Evolutionary conservation across 345 rosid species (phyloP), one percentile per base, ranked within the genome.

Genomic region (Cardamine chenopodiifolia): DNA sequence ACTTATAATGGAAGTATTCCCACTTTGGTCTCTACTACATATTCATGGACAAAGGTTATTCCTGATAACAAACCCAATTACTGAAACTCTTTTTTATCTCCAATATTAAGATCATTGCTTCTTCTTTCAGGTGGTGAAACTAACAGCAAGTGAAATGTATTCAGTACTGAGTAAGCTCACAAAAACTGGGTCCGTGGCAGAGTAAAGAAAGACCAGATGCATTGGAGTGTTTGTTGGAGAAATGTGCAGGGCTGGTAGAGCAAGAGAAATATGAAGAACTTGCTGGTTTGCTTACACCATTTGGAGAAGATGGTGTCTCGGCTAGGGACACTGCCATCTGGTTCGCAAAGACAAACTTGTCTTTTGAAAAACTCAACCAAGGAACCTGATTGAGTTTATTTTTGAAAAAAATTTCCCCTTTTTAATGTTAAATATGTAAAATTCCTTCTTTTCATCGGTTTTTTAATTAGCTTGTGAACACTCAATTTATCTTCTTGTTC

Each of bases 271-370:
- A 84, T 10, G 91, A 92, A 12, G 99, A 95, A 68, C 97, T 95
- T 53, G 73, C 96, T 10, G 96, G 98, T 53, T 89, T 95, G 75
- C 88, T 92, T 34, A 85, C 86, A 70, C 99, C 99, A 26, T 95
- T 95, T 44, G 98, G 98, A 3, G 97, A 89, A 75, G 99, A 95
- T 72, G 78, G 79, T 9, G 97, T 90, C 5, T 95, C 99, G 4
- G 93, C 99, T 0, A 90, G 97, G 70, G 99, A 95, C 79, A 95
- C 99, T 18, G 99, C 99, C 22, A 95, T 95, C 64, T 95, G 94
- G 97, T 83, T 95, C 69, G 91, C 97, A 18, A 92, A 87, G 81
- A 88, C 90, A n/a, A n/a, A 81, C 97, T 95, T 95, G 85, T 82
- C 98, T 70, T 83, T 85, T n/a, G 89, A 90, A 12, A 95, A 95